Evolutionary conservation across 495 filamentous ascomycete genomes (phyloP), one percentile per base, ranked within the genome.

Genomic region (Elaphomyces granulatus): DNA sequence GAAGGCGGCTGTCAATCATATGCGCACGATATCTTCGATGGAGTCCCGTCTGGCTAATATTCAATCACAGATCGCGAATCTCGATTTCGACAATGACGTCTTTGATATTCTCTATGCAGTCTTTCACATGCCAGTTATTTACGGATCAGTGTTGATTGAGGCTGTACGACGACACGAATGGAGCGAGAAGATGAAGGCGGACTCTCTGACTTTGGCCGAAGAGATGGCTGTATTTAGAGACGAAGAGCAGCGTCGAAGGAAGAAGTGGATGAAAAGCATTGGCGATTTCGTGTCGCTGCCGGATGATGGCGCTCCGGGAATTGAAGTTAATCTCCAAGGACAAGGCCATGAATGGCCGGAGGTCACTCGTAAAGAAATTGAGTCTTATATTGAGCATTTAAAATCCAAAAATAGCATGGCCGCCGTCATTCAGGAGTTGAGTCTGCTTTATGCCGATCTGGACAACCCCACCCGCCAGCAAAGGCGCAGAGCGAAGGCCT

Each of bases 181-280:
- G 84, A 74, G 71, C 7, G 81, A 87, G 16, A 95, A 93, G 57
- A 77, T 95, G 52, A 81, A 77, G 46, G 68, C 71, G 4, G 88
- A 95, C 45, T 87, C 87, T 2, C 72, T 81, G 12, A 81, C 79
- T 2, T 60, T 96, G 20, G 83, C 84, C 4, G 87, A 96, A 53
- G 90, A 95, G 47, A 82, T 95, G 69, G 83, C 85, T 12, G 60
- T 81, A 16, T 81, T 88, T 45, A 80, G 82, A 51, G 88, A 95
- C 40, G 88, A 95, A 54, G 92, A 99, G 52, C 69, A 81, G 50
- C 81, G 83, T 46, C 74, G 90, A 20, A 70, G 90, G 31, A 83
- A 82, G 52, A 90, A 82, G 47, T 98, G 92, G 92, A 61, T 85
- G 43, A 90, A 87, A 47, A 78, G 65, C 33, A 80, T 87, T 46